Base-by-base conservation (phyloP, 2,329 filamentous ascomycete genomes). In the Epichloe hybrida region DNA sequence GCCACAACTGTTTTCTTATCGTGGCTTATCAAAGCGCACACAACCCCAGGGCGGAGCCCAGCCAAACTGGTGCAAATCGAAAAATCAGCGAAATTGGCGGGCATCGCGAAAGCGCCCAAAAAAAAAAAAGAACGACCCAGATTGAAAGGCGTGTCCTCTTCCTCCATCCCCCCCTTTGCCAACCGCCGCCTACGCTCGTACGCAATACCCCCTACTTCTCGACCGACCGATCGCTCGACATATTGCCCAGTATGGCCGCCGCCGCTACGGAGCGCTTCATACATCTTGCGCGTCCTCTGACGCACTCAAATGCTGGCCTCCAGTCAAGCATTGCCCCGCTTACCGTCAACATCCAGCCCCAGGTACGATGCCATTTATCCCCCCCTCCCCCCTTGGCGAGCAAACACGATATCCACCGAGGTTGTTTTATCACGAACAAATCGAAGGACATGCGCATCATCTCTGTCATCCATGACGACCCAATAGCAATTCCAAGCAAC, bases 341-440 rank as follows among this genome's bases (percentile, higher is more conserved):
- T 69, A 86, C 84, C 69, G 89, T 98, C 66, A 86, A 88, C 66
- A 86, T 98, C 69, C 93, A 96, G 70, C 90, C 93, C 64, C 90
- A 96, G 80, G 88, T 94, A 80, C 65, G 78, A 49, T n/a, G 49
- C 49, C 23, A 45, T 52, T 20, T 38, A 12, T 27, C 17, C 36
- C 15, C 13, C 35, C 4, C 3, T 17, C n/a, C 17, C 13, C 13
- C 36, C 12, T 35, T 40, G 20, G 15, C 17, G 15, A 5, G 46
- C 36, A 38, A 48, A 12, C 11, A 1, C 38, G 39, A 35, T 2
- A 11, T 39, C 2, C n/a, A 4, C 21, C 21, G 17, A n/a, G 27
- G 27, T 20, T 34, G 8, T 9, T 20, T n/a, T 9, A 17, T 46
- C n/a, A 36, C 3, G 6, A 5, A 11, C 9, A 34, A 9, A 43